Percentiles rank a stretch among this genome's conserved stretches.
Evolutionary conservation across 306 rosid genomes (phyloP).

Genomic region (Delonix regia): DNA sequence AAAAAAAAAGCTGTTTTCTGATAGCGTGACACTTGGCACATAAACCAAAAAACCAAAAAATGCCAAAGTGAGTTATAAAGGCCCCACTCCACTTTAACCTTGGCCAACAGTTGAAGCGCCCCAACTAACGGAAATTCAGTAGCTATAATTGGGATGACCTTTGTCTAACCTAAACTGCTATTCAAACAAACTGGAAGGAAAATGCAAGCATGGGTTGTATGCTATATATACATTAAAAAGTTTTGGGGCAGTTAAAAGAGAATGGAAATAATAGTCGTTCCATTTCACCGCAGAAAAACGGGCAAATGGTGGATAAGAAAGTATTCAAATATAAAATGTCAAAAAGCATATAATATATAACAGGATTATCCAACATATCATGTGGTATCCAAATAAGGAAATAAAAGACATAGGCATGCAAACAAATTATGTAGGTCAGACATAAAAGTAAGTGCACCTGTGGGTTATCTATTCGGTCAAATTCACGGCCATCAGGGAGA

Average conservation of each 20-base stretch:
- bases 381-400: neutral
- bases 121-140: neutral
- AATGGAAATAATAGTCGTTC: neutral
- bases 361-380: neutral
- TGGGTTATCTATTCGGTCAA: constrained; percentile 96
- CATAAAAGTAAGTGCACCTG: constrained; percentile 61
- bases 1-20: neutral
- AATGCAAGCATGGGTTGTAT: neutral
- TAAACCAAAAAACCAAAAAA: neutral
- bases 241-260: neutral
- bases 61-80: neutral
- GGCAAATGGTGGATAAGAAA: too few relatives aligned
- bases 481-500: constrained; percentile 86
- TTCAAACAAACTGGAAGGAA: neutral
- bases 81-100: neutral
- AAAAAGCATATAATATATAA: neutral
- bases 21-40: neutral
- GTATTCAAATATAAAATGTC: constrained; percentile 9
- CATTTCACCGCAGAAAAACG: neutral
- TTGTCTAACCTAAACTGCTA: neutral
- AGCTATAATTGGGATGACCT: neutral
- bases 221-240: neutral
- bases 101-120: neutral
- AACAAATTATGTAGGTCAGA: constrained; percentile 9
- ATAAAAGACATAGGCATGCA: constrained; percentile 20